Percentiles rank a stretch among this genome's conserved stretches.
Conservation (phyloP, 345 rosid genomes). For the Brassica rapa region DNA sequence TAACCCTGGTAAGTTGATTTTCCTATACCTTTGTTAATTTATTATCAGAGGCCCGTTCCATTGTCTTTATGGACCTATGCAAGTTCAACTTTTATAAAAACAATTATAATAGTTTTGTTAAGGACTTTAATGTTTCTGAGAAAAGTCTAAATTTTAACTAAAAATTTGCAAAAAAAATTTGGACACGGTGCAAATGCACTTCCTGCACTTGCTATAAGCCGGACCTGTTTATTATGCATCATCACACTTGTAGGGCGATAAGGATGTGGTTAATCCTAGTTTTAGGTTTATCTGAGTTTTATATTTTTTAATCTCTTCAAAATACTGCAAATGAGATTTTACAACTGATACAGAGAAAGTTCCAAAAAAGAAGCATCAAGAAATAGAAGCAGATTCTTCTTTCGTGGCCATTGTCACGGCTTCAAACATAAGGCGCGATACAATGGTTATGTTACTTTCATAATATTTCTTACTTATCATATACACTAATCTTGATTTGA, state of each 20-base stretch:
- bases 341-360: background rate
- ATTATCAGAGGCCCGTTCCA: background rate
- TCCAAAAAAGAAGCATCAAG: background rate
- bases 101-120: too few relatives aligned
- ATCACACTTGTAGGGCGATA: too few relatives aligned
- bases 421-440: slow-evolving; percentile 20
- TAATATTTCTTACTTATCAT: background rate
- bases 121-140: too few relatives aligned
- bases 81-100: too few relatives aligned
- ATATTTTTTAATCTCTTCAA: background rate
- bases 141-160: too few relatives aligned
- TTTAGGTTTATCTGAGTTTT: background rate
- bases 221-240: too few relatives aligned
- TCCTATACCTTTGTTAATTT: background rate
- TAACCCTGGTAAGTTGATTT: background rate
- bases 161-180: too few relatives aligned
- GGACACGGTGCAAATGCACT: too few relatives aligned
- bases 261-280: too few relatives aligned
- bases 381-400: slow-evolving; percentile 14
- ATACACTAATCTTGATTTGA: background rate
- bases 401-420: slow-evolving; percentile 19
- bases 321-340: background rate
- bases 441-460: slow-evolving; percentile 28
- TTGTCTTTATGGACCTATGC: too few relatives aligned
- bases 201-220: too few relatives aligned